These are phyloP conservation scores for Hylodesmum podocarpum DNA, from an alignment of 306 rosid genomes.

Conservation along the genomic window DNA sequence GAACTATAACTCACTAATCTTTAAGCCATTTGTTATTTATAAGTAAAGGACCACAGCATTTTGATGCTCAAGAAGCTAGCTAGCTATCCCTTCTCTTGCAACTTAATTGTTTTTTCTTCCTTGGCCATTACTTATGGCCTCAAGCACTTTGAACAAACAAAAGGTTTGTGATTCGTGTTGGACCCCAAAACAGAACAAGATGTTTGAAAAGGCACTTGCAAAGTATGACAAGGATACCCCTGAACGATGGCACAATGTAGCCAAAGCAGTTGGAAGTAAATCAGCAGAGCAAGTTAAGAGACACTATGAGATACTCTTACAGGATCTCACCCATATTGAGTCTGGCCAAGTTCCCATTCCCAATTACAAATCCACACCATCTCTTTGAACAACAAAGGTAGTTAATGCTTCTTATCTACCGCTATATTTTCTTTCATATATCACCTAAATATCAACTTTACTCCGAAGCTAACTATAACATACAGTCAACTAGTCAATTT, in stretches of 20 bases:
- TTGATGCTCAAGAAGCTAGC: conserved; percentile 27
- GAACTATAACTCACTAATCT: conserved; percentile 22
- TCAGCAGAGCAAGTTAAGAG: conserved; percentile 47
- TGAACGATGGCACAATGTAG: conserved; percentile 54
- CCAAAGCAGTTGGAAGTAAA: conserved; percentile 56
- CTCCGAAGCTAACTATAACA: background rate
- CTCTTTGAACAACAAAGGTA: background rate
- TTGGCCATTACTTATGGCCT: conserved; percentile 41
- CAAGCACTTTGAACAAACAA: conserved; percentile 43
- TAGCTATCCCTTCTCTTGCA: background rate
- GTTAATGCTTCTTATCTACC: background rate
- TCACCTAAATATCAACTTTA: too few relatives aligned
- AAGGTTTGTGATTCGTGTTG: conserved; percentile 37
- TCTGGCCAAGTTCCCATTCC: conserved; percentile 60
- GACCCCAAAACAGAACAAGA: conserved; percentile 56
- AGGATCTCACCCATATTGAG: conserved; percentile 54
- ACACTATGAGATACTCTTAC: conserved; percentile 53
- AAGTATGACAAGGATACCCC: conserved; percentile 54
- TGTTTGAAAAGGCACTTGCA: conserved; percentile 61
- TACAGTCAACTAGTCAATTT: too few relatives aligned
- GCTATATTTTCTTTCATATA: background rate
- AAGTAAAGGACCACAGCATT: conserved; percentile 23
- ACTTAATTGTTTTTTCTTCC: background rate
- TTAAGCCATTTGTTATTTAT: background rate
- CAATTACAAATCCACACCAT: conserved; percentile 32